phyloP scores from a whole-genome alignment of 2,329 filamentous ascomycete species.

The Xylaria sp. region DNA sequence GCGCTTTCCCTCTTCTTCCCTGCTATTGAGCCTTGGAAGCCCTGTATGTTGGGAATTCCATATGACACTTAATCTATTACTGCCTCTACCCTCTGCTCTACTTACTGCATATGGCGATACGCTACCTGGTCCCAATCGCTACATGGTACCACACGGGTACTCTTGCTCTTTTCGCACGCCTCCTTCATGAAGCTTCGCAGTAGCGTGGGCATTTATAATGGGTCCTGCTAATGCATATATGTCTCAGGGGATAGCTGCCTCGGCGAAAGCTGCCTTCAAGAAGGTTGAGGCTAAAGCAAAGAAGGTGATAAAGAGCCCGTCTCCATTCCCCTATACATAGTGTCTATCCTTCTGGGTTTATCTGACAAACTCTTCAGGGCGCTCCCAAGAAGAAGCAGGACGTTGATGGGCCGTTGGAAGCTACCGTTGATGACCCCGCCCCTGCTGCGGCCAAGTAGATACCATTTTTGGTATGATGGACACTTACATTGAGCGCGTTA shows the following conservation, averaged over 20 bases:
- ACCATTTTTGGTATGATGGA: neutral
- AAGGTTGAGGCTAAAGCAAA: constrained; percentile 48
- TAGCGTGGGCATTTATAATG: constrained; percentile 1
- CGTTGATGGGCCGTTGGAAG: too few relatives aligned
- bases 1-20: neutral
- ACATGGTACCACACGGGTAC: neutral
- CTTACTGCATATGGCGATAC: neutral
- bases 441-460: constrained; percentile 39
- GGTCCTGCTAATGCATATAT: constrained; percentile 38
- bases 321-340: neutral
- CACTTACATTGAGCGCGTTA: neutral
- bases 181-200: constrained; percentile 1
- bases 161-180: neutral
- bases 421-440: neutral
- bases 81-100: neutral
- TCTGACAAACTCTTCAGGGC: constrained; percentile 33
- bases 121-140: neutral
- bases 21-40: neutral
- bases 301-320: constrained; percentile 39
- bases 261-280: constrained; percentile 47
- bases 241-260: constrained; percentile 48
- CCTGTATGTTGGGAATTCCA: neutral
- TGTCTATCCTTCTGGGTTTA: constrained; percentile 2
- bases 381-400: constrained; percentile 43
- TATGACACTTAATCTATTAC: neutral